phyloP scores from a whole-genome alignment of 345 rosid genomes.

The Hibiscus tridactylites region DNA sequence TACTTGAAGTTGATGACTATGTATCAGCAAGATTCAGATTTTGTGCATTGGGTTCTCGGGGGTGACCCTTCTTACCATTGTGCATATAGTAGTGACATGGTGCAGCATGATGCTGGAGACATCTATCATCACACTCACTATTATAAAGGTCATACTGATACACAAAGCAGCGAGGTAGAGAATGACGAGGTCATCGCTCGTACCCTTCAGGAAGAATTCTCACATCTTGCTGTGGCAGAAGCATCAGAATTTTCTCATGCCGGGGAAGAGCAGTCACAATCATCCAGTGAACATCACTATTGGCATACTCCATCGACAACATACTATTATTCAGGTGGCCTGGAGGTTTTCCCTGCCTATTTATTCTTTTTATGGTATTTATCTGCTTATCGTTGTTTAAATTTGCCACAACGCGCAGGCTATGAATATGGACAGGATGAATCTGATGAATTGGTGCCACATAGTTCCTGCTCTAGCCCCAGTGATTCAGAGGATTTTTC shows the following conservation, averaged over 20 bases:
- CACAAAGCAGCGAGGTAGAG: conserved; percentile 52
- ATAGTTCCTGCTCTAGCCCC: conserved; percentile 57
- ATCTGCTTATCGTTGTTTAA: conserved; percentile 4
- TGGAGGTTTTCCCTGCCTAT: conserved; percentile 3
- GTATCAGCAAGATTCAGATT: conserved; percentile 44
- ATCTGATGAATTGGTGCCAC: conserved; percentile 39
- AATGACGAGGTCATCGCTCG: conserved; percentile 89
- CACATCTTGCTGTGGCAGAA: conserved; percentile 62
- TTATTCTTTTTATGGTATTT: neutral
- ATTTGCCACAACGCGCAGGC: conserved; percentile 36
- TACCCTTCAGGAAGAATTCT: conserved; percentile 81
- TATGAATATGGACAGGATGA: conserved; percentile 47
- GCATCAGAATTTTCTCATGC: conserved; percentile 25
- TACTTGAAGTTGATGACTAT: conserved; percentile 23
- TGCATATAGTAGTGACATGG: conserved; percentile 41
- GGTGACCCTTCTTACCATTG: conserved; percentile 37
- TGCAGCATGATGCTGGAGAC: conserved; percentile 33
- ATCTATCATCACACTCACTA: conserved; percentile 26
- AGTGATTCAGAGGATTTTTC: conserved; percentile 50
- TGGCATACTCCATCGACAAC: conserved; percentile 38
- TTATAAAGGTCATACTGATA: conserved; percentile 39
- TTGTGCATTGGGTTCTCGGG: conserved; percentile 68
- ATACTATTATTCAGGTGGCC: conserved; percentile 44
- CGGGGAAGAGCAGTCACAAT: conserved; percentile 26
- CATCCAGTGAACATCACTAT: conserved; percentile 29